Conservation (phyloP, 192 early-diverging fungal genomes). For the Helicostylum pulchrum region DNA sequence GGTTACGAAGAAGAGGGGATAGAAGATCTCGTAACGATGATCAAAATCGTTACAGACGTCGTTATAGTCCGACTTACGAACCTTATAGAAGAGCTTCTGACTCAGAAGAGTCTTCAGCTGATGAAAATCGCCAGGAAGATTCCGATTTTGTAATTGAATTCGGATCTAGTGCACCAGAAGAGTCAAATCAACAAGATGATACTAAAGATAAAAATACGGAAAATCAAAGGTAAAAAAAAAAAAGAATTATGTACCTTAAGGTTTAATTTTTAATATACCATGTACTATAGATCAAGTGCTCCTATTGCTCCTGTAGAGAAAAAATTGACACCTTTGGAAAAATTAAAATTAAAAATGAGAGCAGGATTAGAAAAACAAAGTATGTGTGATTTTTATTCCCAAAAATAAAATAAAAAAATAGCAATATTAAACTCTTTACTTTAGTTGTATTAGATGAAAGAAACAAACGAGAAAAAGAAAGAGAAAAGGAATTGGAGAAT, state of each 20-base stretch:
- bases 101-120: conserved; percentile 21
- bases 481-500: conserved; percentile 29
- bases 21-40: conserved; percentile 6
- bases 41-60: conserved; percentile 2
- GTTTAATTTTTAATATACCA: neutral
- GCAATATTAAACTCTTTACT: neutral
- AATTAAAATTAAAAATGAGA: conserved; percentile 41
- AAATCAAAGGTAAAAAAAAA: neutral
- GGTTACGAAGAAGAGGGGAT: conserved; percentile 5
- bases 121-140: neutral
- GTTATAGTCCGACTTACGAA: conserved; percentile 39
- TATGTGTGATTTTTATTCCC: conserved; percentile 4
- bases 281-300: neutral
- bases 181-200: neutral
- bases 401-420: conserved; percentile 1
- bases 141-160: conserved; percentile 39
- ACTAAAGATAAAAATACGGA: neutral
- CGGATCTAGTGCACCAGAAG: conserved; percentile 16
- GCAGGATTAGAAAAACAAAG: conserved; percentile 42
- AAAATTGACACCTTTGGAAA: conserved; percentile 43
- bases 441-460: conserved; percentile 37
- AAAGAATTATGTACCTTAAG: neutral
- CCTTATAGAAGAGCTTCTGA: conserved; percentile 21
- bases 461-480: conserved; percentile 34
- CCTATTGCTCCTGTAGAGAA: conserved; percentile 15